phyloP scores from a whole-genome alignment of 139 green algal species.

The Tetradesmus lagerheimii region DNA sequence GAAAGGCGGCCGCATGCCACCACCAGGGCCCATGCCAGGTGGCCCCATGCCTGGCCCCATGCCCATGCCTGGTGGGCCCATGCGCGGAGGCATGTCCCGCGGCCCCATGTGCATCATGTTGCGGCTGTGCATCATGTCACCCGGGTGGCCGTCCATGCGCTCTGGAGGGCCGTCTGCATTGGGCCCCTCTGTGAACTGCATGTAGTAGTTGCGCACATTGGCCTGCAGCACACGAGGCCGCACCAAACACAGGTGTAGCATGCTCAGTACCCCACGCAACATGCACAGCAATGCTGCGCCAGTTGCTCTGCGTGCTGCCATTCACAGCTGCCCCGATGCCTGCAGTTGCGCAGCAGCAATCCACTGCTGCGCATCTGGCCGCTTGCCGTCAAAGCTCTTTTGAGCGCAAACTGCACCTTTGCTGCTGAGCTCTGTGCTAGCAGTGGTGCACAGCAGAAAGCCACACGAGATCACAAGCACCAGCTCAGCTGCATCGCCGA shows the following conservation, averaged over 20 bases:
- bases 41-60: constrained; percentile 2
- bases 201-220: constrained; percentile 96
- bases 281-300: too few species aligned
- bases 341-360: background rate
- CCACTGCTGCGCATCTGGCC: background rate
- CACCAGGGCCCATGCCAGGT: background rate
- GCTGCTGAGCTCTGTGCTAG: background rate
- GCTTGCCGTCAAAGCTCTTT: background rate
- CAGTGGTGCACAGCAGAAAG: background rate
- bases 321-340: too few species aligned
- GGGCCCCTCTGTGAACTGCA: constrained; percentile 84
- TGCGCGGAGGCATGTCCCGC: constrained; percentile 1
- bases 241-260: background rate
- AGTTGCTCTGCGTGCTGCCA: too few species aligned
- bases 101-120: background rate
- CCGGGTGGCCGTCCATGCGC: constrained; percentile 2
- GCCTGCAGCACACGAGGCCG: constrained; percentile 61
- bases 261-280: too few species aligned
- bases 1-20: background rate
- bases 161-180: background rate
- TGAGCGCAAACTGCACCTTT: background rate
- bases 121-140: constrained; percentile 31
- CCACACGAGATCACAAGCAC: background rate
- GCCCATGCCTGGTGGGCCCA: constrained; percentile 48
- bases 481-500: background rate